Evolutionary conservation across 257 asterid species (phyloP), one percentile per base, ranked within the genome.

Genomic region (Hygrophila difformis): DNA sequence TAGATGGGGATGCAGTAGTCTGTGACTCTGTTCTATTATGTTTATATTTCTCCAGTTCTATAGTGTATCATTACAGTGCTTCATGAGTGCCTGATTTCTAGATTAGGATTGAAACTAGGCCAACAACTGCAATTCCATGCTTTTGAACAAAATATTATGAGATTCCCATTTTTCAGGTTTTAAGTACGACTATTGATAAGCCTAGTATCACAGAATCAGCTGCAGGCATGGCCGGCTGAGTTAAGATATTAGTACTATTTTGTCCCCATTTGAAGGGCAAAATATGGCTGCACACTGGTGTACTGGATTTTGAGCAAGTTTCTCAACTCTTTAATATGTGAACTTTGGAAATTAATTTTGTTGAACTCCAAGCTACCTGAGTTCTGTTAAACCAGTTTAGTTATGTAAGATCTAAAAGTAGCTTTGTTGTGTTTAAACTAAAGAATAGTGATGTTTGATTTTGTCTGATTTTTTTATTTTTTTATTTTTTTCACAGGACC

Each of bases 401-500:
- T 26, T 26, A n/a, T n/a, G n/a, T n/a, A n/a, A n/a, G n/a, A 26
- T 10, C 12, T 33, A 5, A 5, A 4, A 33, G 6, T 33, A 10
- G 37, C 37, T 33, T 49, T 56, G 49, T 28, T 46, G 17, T 24
- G 20, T 35, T 53, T 22, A 44, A 10, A 33, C 49, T 4, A 50
- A 47, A 43, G 9, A 39, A 46, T n/a, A n/a, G n/a, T n/a, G 55
- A 22, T 24, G 39, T 6, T 22, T 55, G 23, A 3, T n/a, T 34
- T 40, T 52, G 20, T 28, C 13, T 39, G 54, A 14, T 42, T 39
- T 49, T 29, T 21, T 7, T 28, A 37, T 55, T 51, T 53, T n/a
- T n/a, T n/a, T n/a, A n/a, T n/a, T n/a, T n/a, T n/a, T n/a, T n/a
- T 36, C 61, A 54, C 78, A 92, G 99, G 97, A 92, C 68, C 99